Evolutionary conservation across 1,284 basidiomycete genomes (phyloP).

Genomic region (Pseudozyma hubeiensis): DNA sequence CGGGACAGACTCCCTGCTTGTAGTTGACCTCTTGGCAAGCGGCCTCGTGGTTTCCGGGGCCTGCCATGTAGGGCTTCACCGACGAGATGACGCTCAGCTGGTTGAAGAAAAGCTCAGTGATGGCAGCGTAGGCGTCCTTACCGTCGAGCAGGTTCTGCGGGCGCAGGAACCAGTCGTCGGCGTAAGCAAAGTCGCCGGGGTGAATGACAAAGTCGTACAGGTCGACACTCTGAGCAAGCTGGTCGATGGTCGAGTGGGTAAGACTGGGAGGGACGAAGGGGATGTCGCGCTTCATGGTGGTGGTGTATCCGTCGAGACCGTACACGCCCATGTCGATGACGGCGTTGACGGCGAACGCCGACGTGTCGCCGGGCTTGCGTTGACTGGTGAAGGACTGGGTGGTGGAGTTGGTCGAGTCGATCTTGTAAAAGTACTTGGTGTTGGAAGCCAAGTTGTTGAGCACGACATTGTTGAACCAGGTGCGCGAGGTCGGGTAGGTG

Average conservation of each 20-base stretch:
- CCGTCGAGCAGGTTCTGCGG: conserved; percentile 41
- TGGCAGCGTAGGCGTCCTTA: conserved; percentile 43
- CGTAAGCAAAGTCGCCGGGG: conserved; percentile 69
- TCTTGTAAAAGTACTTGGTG: conserved; percentile 58
- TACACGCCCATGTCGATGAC: conserved; percentile 69
- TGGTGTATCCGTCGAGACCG: conserved; percentile 65
- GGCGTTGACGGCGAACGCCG: conserved; percentile 60
- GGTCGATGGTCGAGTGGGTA: conserved; percentile 44
- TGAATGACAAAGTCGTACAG: conserved; percentile 50
- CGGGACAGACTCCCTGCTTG: conserved; percentile 33
- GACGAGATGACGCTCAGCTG: conserved; percentile 65
- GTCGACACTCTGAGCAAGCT: conserved; percentile 22
- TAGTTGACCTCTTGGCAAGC: conserved; percentile 33
- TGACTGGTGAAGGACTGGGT: conserved; percentile 38
- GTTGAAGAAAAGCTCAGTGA: conserved; percentile 69
- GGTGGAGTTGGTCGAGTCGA: conserved; percentile 44
- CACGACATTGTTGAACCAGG: conserved; percentile 51
- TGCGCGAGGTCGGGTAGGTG: conserved; percentile 56
- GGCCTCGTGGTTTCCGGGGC: conserved; percentile 58
- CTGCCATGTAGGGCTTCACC: conserved; percentile 56
- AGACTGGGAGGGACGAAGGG: conserved; percentile 32
- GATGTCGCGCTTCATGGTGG: conserved; percentile 45
- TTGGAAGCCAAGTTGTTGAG: conserved; percentile 34
- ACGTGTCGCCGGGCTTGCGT: conserved; percentile 21
- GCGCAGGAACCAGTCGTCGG: conserved; percentile 66